A percentile compares a stretch with the other conserved stretches of the same genome.
Conservation (phyloP, 2,329 filamentous ascomycete species). For the Nemania sp. region DNA sequence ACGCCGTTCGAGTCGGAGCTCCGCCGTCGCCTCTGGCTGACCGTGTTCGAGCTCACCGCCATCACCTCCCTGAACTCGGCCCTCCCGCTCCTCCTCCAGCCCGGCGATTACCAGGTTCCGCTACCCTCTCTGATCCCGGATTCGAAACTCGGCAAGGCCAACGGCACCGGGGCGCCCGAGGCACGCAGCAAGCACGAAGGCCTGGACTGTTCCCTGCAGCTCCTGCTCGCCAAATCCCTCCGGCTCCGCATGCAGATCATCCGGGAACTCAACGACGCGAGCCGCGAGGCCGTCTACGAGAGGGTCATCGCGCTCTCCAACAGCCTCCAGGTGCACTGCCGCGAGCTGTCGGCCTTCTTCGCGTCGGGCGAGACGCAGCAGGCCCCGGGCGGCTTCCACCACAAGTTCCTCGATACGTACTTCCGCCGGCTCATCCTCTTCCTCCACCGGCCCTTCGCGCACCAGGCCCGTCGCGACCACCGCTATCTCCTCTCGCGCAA, state of each 20-base stretch:
- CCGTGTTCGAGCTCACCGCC: conserved; percentile 36
- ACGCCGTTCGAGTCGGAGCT: conserved; percentile 34
- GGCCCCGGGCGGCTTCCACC: conserved; percentile 25
- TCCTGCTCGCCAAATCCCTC: conserved; percentile 32
- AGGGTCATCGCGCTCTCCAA: conserved; percentile 24
- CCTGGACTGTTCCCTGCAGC: conserved; percentile 33
- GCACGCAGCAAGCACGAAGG: conserved; percentile 6
- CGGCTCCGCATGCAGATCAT: conserved; percentile 29
- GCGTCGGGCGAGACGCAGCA: background rate
- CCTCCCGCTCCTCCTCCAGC: conserved; percentile 27
- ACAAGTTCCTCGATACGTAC: conserved; percentile 36
- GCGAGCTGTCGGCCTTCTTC: conserved; percentile 31
- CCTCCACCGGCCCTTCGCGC: conserved; percentile 33
- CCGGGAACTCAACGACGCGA: conserved; percentile 29
- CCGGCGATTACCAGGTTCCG: conserved; percentile 26
- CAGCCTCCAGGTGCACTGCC: conserved; percentile 29
- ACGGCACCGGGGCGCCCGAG: background rate
- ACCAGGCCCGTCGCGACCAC: conserved; percentile 29
- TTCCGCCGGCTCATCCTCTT: conserved; percentile 34
- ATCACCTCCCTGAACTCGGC: conserved; percentile 34
- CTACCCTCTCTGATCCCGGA: conserved; percentile 33
- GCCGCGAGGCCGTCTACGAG: conserved; percentile 24
- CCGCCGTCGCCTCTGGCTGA: conserved; percentile 38
- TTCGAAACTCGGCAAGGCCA: conserved; percentile 11
- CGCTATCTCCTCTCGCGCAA: conserved; percentile 36